A percentile compares a stretch with the other conserved stretches of the same genome.
Conservation (phyloP, 768 basidiomycete genomes). For the Inosperma sp. region DNA sequence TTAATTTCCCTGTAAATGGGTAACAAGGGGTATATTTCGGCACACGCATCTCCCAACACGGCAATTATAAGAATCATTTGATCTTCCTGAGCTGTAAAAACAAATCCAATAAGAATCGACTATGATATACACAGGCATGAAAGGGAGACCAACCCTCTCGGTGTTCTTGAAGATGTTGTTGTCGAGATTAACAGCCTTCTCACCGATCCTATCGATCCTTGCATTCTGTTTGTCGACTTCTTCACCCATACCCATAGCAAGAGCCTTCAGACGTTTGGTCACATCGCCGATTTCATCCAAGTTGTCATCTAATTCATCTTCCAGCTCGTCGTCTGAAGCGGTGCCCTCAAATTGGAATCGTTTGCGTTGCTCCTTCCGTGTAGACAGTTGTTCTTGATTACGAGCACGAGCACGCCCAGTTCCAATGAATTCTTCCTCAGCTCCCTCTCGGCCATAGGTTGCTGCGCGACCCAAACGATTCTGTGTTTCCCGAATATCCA, state of each 20-base stretch:
- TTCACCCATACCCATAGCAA: slow-evolving; percentile 78
- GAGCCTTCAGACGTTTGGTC: slow-evolving; percentile 70
- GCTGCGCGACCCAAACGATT: slow-evolving; percentile 75
- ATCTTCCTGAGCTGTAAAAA: slow-evolving; percentile 54
- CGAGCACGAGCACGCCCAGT: slow-evolving; percentile 37
- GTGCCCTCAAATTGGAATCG: slow-evolving; percentile 90
- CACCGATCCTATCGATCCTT: slow-evolving; percentile 69
- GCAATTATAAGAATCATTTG: slow-evolving; percentile 37
- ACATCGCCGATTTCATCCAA: slow-evolving; percentile 79
- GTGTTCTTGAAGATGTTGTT: slow-evolving; percentile 77
- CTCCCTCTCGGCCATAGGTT: slow-evolving; percentile 51
- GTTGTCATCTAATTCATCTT: slow-evolving; percentile 92
- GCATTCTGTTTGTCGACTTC: slow-evolving; percentile 86
- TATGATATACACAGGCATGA: neutral
- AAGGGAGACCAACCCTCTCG: slow-evolving; percentile 54
- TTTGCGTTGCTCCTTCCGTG: slow-evolving; percentile 65
- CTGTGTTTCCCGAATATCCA: slow-evolving; percentile 83
- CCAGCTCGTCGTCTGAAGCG: slow-evolving; percentile 88
- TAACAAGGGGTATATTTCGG: no score
- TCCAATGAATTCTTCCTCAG: slow-evolving; percentile 43
- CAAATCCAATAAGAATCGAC: slow-evolving; percentile 14
- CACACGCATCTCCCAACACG: no score
- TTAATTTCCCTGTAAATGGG: no score
- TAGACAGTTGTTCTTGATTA: slow-evolving; percentile 48
- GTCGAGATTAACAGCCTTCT: slow-evolving; percentile 76